These are phyloP conservation scores for Stylosanthes scabra DNA, from an alignment of 331 rosid species.

Conservation along the genomic window DNA sequence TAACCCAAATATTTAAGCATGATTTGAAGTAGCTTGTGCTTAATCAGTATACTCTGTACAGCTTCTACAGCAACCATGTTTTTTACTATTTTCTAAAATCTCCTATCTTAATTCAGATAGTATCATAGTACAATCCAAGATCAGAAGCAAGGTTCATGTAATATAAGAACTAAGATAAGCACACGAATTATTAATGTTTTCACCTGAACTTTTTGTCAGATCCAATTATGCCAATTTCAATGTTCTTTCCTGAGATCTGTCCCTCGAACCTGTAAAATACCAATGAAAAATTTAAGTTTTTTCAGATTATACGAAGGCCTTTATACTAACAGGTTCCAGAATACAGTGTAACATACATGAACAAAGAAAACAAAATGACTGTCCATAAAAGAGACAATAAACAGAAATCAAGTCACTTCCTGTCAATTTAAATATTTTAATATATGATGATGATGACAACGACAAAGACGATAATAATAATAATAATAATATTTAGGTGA, in stretches of 20 bases:
- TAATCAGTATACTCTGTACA: too few relatives aligned
- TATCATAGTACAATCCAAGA: too few relatives aligned
- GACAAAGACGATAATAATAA: too few relatives aligned
- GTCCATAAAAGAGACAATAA: background rate
- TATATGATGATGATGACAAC: too few relatives aligned
- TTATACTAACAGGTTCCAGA: slow-evolving; percentile 11
- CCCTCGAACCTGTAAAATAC: slow-evolving; percentile 77
- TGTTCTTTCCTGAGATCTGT: slow-evolving; percentile 91
- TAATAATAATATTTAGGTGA: too few relatives aligned
- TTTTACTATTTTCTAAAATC: background rate
- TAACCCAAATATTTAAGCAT: background rate
- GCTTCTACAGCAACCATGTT: background rate
- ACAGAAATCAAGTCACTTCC: too few relatives aligned
- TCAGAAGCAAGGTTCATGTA: too few relatives aligned
- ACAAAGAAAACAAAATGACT: background rate
- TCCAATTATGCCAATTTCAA: slow-evolving; percentile 90
- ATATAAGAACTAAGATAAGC: too few relatives aligned
- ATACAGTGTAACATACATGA: background rate
- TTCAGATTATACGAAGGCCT: slow-evolving; percentile 1
- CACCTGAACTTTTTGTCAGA: slow-evolving; percentile 88
- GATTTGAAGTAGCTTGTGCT: too few relatives aligned
- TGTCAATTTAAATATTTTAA: background rate
- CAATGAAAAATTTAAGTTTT: slow-evolving; percentile 8
- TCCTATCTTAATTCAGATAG: too few relatives aligned
- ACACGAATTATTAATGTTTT: background rate